A percentile compares a stretch with the other conserved stretches of the same genome.
Conservation (phyloP, 495 filamentous ascomycete genomes). For the Hypoxylon rickii region DNA sequence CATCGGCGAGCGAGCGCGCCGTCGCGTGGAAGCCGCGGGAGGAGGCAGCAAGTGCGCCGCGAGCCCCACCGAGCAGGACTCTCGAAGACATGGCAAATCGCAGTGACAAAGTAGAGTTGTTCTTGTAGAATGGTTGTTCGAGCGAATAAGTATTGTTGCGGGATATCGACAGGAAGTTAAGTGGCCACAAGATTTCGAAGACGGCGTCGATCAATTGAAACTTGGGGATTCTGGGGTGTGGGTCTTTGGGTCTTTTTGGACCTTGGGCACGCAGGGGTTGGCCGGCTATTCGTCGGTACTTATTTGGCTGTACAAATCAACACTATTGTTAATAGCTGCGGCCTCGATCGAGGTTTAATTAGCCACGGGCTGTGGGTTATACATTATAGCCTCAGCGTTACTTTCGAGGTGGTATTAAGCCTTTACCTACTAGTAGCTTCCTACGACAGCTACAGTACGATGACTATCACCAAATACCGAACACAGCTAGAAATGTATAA, state of each 20-base stretch:
- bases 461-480: too few species aligned
- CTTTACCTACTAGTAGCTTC: too few species aligned
- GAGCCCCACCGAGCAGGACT: slow-evolving; percentile 44
- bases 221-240: slow-evolving; percentile 8
- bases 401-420: too few species aligned
- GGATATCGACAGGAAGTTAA: slow-evolving; percentile 20
- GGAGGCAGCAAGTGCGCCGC: slow-evolving; percentile 36
- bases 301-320: too few species aligned
- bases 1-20: slow-evolving; percentile 46
- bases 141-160: slow-evolving; percentile 1
- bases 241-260: too few species aligned
- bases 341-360: too few species aligned
- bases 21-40: slow-evolving; percentile 52
- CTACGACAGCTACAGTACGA: too few species aligned
- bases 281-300: too few species aligned
- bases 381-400: too few species aligned
- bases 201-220: slow-evolving; percentile 16
- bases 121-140: slow-evolving; percentile 2
- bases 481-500: too few species aligned
- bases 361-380: too few species aligned
- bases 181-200: slow-evolving; percentile 16
- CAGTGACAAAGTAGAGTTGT: slow-evolving; percentile 1
- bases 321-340: too few species aligned
- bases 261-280: background rate
- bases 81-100: slow-evolving; percentile 51